Evolutionary conservation across 768 basidiomycete genomes (phyloP), one percentile per base, ranked within the genome.

Genomic region (Leccinum broughii): DNA sequence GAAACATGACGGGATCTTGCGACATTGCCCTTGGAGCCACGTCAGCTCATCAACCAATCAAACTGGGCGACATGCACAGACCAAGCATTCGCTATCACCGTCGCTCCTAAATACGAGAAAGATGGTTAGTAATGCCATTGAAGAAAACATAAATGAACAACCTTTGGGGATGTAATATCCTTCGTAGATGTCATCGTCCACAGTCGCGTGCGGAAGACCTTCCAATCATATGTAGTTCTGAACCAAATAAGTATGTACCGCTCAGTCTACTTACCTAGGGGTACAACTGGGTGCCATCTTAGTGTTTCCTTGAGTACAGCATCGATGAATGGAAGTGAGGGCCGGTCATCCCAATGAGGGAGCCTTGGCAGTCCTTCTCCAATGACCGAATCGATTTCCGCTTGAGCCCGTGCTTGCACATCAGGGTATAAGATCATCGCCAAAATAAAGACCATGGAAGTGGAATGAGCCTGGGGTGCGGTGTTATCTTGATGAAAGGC

Each of bases 161-260:
- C 83, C 84, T 62, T 77, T 76, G 10, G 85, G 83, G 48, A 87
- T 86, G 6, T 81, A 63, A 57, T 81, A 81, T 22, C 78, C 77
- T 51, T 76, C 70, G 59, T 81, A 81, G 15, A 75, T 57, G 54
- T 79, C 81, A 56, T 80, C 78, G 37, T 75, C 65, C 2, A 77
- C 77, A 4, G 67, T 61, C 15, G 66, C 62, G 53, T 77, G 77
- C 6, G 73, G 70, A n/a, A 75, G 57, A 5, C 71, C 73, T 70
- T 49, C 22, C 20, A 28, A 26, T 54, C 39, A 52, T 46, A n/a
- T 44, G 41, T 44, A 55, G 1, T 46, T 39, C 15, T n/a, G 26
- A 26, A 14, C 6, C 13, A 0, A 13, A 14, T 13, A 7, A 3
- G 30, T 6, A 37, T 39, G 58, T 51, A 26, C 24, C 5, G 20